Evolutionary conservation across 2,329 filamentous ascomycete species (phyloP), one percentile per base, ranked within the genome.

Genomic region (Beauveria sp.): DNA sequence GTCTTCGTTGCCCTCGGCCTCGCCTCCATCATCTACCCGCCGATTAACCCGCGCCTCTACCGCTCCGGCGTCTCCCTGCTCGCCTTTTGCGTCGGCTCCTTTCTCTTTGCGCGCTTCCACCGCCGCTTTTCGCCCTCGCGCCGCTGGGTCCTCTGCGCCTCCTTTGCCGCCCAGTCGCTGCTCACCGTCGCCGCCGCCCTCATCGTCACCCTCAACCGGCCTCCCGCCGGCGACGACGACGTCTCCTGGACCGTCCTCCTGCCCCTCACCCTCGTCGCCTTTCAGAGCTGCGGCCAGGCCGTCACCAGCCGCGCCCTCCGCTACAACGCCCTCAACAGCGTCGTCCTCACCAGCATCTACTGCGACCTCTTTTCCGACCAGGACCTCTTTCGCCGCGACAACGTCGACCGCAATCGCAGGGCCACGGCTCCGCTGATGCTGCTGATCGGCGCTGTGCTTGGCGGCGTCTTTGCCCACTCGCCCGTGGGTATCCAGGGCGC

Each of bases 271-370:
- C 75, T 91, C 8, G 79, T 92, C 6, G 87, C 88, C 1, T 90
- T 93, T 67, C 90, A 93, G 75, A 87, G 85, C 65, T 88, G 87
- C 60, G 90, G 89, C 0, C 90, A 93, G 71, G 89, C 89, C 1
- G 86, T 92, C n/a, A 84, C 84, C 0, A 90, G 87, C 67, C 77
- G 89, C 3, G 85, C 88, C 0, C 73, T 93, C 63, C 82, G 86
- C 67, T 88, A 86, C 69, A 86, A 85, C 62, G 84, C 86, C 2
- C 75, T 93, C 22, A 92, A 89, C 0, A 91, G 87, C 64, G 89
- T 92, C 18, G 90, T 93, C 3, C 74, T 95, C 63, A 93, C 90
- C 1, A 91, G 88, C 70, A 86, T 90, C 64, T 93, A 93, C 75
- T 92, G 89, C 70, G 90, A 93, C 70, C 70, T 93, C 22, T 91